phyloP scores from a whole-genome alignment of 768 basidiomycete species.

The Tubosaeta sp. region DNA sequence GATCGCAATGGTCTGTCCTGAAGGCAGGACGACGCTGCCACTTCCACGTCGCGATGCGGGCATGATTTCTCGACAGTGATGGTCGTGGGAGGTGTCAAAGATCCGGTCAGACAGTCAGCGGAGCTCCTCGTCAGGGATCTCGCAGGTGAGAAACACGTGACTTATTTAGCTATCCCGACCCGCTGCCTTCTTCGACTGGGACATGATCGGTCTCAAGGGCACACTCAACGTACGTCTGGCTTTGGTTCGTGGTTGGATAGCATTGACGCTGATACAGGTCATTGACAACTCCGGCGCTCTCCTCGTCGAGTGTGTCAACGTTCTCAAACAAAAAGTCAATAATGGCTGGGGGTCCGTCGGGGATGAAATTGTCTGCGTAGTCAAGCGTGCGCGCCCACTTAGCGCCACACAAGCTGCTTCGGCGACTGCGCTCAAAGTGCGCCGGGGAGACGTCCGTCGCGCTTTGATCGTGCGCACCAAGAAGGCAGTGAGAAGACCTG shows the following conservation, averaged over 20 bases:
- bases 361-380: conserved; percentile 94
- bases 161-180: conserved; percentile 8
- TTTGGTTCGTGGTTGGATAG: background rate
- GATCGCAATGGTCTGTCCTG: conserved; percentile 76
- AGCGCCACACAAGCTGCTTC: conserved; percentile 62
- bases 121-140: conserved; percentile 15
- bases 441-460: conserved; percentile 90
- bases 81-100: conserved; percentile 16
- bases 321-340: conserved; percentile 93
- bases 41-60: conserved; percentile 74
- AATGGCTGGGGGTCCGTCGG: conserved; percentile 92
- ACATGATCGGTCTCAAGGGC: conserved; percentile 93
- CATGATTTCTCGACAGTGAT: conserved; percentile 37
- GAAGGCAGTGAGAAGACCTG: conserved; percentile 79
- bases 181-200: background rate
- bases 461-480: conserved; percentile 94
- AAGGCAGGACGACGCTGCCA: conserved; percentile 65
- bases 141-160: conserved; percentile 23
- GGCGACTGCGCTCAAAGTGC: conserved; percentile 82
- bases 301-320: conserved; percentile 92
- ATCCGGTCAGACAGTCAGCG: background rate
- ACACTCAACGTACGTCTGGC: conserved; percentile 68
- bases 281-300: conserved; percentile 98
- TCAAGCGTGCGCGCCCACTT: conserved; percentile 85
- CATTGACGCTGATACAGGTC: conserved; percentile 46